These are phyloP conservation scores for Alternaria gansuensis DNA, from an alignment of 2,329 filamentous ascomycete species.

Conservation along the genomic window DNA sequence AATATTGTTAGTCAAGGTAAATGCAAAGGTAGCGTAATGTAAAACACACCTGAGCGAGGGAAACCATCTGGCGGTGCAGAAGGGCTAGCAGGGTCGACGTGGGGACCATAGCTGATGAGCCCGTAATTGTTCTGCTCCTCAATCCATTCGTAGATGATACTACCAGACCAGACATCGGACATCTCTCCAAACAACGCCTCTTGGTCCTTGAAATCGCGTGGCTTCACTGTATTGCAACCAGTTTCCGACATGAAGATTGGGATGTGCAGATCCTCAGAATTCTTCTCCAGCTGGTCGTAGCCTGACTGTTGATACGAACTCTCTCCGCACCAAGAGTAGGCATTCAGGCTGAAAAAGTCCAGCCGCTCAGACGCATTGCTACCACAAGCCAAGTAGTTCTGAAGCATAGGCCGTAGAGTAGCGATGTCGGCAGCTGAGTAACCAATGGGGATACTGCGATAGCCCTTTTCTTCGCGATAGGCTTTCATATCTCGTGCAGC, in stretches of 20 bases:
- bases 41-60: constrained; percentile 63
- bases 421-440: constrained; percentile 89
- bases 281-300: constrained; percentile 72
- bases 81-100: constrained; percentile 58
- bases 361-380: constrained; percentile 71
- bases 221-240: constrained; percentile 74
- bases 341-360: constrained; percentile 87
- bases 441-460: constrained; percentile 82
- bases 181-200: constrained; percentile 81
- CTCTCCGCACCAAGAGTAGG: constrained; percentile 70
- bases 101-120: constrained; percentile 76
- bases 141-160: constrained; percentile 92
- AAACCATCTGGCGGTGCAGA: constrained; percentile 70
- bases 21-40: neutral
- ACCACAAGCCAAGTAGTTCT: constrained; percentile 82
- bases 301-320: constrained; percentile 68
- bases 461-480: constrained; percentile 77
- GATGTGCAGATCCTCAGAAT: constrained; percentile 74
- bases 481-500: constrained; percentile 83
- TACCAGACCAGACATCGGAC: constrained; percentile 75
- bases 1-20: neutral
- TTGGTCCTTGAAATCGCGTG: constrained; percentile 75
- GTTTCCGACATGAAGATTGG: constrained; percentile 76
- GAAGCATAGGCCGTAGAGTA: constrained; percentile 69
- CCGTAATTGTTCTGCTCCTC: constrained; percentile 85